Base-by-base conservation (phyloP, 2,329 filamentous ascomycete genomes). In the Xylaria digitata region DNA sequence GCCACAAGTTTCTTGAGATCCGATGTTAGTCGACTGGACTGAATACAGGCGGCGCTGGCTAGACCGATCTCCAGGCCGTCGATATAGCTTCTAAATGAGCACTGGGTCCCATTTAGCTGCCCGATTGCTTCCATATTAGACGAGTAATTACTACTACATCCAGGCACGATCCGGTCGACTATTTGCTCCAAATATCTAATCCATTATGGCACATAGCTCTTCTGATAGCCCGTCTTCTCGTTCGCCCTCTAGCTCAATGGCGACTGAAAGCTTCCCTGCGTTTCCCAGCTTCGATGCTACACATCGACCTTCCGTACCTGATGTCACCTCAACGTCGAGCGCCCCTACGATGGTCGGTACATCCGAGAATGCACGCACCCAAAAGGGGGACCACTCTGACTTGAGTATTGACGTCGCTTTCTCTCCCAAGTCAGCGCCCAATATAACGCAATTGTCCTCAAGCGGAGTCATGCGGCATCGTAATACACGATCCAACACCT, bases 401-500 rank as follows among this genome's bases (percentile, higher is more conserved):
- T 57, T 73, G 26, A 70, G 70, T n/a, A 23, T 74, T 61, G 70
- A 75, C 59, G 72, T 71, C 19, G 46, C 67, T 9, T 30, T 49
- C 17, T 26, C 54, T 8, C 69, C 57, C 19, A 65, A 61, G 42
- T 61, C 70, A 9, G 55, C 48, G 13, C 58, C 68, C 40, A 66
- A 57, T 34, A n/a, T 70, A 8, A 61, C 70, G 19, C 53, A 71
- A 2, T 21, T 66, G 19, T 72, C 69, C 4, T 58, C 68, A n/a
- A 54, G 17, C 26, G 58, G 63, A 17, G 66, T 50, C 11, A 11
- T 81, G 23, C 80, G 82, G 9, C 79, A 82, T 7, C 80, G 81
- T 15, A 75, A 64, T 59, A 81, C 79, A 2, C 79, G 82, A 42
- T 77, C 79, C 40, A 76, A 75, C 50, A 84, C 83, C 2, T 84